Percentiles rank a stretch among this genome's conserved stretches.
phyloP scores from a whole-genome alignment of 2,329 filamentous ascomycete genomes.

The Aspergillus niger region DNA sequence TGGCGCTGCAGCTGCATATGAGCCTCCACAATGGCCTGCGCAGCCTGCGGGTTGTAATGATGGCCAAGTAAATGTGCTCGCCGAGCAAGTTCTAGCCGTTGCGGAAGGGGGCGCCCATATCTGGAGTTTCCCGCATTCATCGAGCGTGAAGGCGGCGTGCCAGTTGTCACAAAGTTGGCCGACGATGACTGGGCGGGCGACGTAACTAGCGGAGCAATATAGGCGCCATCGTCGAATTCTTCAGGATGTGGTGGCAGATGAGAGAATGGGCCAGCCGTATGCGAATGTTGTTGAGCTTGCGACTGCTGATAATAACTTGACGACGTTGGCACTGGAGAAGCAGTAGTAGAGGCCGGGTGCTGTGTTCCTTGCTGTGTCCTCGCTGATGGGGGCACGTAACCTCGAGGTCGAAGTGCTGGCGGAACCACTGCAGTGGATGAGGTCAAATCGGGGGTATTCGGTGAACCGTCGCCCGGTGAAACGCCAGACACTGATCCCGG shows the following conservation, averaged over 20 bases:
- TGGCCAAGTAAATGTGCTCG: constrained; percentile 13
- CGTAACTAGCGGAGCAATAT: background rate
- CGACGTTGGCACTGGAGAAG: background rate
- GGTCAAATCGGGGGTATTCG: background rate
- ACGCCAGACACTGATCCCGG: background rate
- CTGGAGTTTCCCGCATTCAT: background rate
- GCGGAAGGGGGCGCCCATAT: background rate
- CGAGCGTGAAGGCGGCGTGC: background rate
- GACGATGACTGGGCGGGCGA: background rate
- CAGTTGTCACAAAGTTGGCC: background rate
- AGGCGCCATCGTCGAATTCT: background rate
- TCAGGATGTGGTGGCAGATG: background rate
- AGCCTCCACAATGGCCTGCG: constrained; percentile 15
- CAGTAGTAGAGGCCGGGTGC: background rate
- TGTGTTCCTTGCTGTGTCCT: background rate
- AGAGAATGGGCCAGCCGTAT: background rate
- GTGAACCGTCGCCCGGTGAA: background rate
- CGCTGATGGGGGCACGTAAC: background rate
- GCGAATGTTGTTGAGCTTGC: background rate
- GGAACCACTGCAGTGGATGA: background rate
- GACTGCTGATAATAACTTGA: background rate
- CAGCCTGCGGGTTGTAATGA: constrained; percentile 11
- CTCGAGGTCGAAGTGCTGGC: background rate
- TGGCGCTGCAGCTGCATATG: constrained; percentile 1
- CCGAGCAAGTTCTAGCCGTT: constrained; percentile 11